Evolutionary conservation across 345 rosid species (phyloP), one percentile per base, ranked within the genome.

Genomic region (Euphorbia pulcherrima): DNA sequence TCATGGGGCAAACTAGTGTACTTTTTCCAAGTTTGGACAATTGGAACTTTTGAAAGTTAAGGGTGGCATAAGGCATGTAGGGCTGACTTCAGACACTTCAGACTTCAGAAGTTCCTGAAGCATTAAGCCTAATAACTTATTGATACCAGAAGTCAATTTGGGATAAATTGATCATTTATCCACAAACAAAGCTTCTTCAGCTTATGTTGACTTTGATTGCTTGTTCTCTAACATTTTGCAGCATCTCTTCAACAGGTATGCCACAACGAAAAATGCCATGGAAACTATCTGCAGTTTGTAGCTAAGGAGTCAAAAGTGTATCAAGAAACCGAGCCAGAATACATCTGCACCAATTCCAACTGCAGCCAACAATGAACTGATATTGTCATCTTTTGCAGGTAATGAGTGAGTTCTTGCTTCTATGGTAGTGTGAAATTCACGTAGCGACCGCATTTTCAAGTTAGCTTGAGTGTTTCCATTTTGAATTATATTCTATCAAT

Each of bases 401-500:
- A 68, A 28, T 51, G 47, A 17, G 14, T 64, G 18, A 71, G 74
- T 61, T 73, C 71, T 80, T 68, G 53, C 74, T 54, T 56, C 62
- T 24, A 51, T 2, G 26, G 33, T 60, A 51, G 57, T 52, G 60
- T 44, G 24, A 68, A 62, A 28, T 44, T 69, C 8, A 30, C 44
- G 41, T 41, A 26, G 47, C 23, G 16, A 9, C 33, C 33, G 0
- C 12, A 14, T 14, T 57, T 57, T 57, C 17, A 67, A 35, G 35
- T 46, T 54, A 73, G 69, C 73, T 70, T 69, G 66, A 71, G 62
- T 54, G 52, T 67, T 56, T 62, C 27, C 53, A n/a, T 69, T 72
- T 68, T 50, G 63, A 72, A 56, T 55, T 69, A 68, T 75, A 65
- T 37, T 70, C 65, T 60, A n/a, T 61, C 54, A 40, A 30, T 35